A percentile compares a stretch with the other conserved stretches of the same genome.
Conservation (phyloP, 306 rosid species). For the Trifolium pratense region DNA sequence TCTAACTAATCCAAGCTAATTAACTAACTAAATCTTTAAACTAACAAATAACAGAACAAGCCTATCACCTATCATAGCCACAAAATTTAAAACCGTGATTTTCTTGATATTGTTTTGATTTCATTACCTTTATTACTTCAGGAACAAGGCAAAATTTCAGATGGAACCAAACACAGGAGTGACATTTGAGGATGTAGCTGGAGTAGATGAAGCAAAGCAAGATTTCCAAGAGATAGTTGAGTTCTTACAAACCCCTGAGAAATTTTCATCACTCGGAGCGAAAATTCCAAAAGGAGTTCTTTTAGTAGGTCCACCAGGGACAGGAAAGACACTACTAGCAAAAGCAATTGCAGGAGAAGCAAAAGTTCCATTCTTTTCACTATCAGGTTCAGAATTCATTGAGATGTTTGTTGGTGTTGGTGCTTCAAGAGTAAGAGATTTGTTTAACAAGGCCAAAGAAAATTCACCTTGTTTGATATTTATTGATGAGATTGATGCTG, state of each 20-base stretch:
- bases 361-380: constrained; percentile 84
- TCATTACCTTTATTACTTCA: constrained; percentile 24
- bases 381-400: constrained; percentile 82
- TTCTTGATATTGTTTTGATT: constrained; percentile 22
- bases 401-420: constrained; percentile 92
- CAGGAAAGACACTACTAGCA: constrained; percentile 79
- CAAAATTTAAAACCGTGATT: too few species aligned
- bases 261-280: constrained; percentile 77
- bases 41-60: too few species aligned
- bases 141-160: constrained; percentile 78
- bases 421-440: constrained; percentile 82
- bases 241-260: constrained; percentile 78
- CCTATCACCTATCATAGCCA: too few species aligned
- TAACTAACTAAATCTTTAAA: too few species aligned
- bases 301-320: constrained; percentile 77
- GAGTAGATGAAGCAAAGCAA: constrained; percentile 88
- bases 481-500: constrained; percentile 96
- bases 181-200: constrained; percentile 81
- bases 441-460: constrained; percentile 73
- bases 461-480: constrained; percentile 85
- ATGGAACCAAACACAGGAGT: constrained; percentile 90
- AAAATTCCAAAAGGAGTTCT: constrained; percentile 80
- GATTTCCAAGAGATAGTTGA: constrained; percentile 83
- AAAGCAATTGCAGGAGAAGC: constrained; percentile 92
- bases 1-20: too few species aligned